A percentile compares a stretch with the other conserved stretches of the same genome.
These are phyloP conservation scores for Candida dubliniensis DNA, from an alignment of 1,139 yeast species.

Conservation along the genomic window DNA sequence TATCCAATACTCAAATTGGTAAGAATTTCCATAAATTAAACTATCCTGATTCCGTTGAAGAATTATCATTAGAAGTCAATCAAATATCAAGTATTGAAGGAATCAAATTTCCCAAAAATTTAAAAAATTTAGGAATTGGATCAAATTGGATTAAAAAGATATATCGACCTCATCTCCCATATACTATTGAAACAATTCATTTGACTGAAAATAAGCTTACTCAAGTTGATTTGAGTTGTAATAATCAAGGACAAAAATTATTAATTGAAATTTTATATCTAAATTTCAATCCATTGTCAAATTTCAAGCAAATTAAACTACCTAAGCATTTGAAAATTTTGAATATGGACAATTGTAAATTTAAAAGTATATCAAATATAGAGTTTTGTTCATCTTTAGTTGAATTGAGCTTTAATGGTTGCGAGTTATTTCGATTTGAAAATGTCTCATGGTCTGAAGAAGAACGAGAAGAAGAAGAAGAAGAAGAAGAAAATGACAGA, in stretches of 20 bases:
- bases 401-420: conserved; percentile 25
- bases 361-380: conserved; percentile 13
- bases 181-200: conserved; percentile 18
- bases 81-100: conserved; percentile 19
- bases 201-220: conserved; percentile 24
- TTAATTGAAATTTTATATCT: conserved; percentile 20
- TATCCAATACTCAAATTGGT: conserved; percentile 22
- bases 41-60: conserved; percentile 21
- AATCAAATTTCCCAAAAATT: conserved; percentile 20
- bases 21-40: conserved; percentile 14
- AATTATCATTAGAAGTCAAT: conserved; percentile 25
- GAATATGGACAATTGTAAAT: conserved; percentile 23
- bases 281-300: conserved; percentile 19
- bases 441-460: conserved; percentile 16
- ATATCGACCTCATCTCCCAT: conserved; percentile 18
- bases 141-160: conserved; percentile 19
- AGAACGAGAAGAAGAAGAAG: background rate
- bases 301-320: conserved; percentile 17
- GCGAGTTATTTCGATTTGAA: conserved; percentile 16
- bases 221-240: conserved; percentile 19
- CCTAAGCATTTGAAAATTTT: conserved; percentile 19
- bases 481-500: no score
- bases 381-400: conserved; percentile 16
- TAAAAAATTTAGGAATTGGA: conserved; percentile 24
- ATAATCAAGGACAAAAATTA: conserved; percentile 17